Conservation (phyloP, 1,139 yeast genomes). For the Pichia sp. region DNA sequence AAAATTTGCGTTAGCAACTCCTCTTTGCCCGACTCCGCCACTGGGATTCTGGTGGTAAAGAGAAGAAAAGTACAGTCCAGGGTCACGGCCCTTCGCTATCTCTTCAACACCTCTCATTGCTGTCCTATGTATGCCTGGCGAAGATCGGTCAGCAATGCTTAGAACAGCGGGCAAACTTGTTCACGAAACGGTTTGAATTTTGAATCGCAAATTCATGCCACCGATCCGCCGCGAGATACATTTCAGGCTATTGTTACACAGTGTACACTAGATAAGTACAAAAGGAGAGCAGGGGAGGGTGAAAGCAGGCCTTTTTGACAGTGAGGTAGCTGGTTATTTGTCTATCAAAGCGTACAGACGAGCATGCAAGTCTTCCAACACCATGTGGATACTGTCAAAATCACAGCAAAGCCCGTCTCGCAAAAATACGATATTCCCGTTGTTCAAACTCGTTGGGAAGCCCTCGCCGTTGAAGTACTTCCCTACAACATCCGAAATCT, state of each 20-base stretch:
- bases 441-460: constrained; percentile 10
- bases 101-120: constrained; percentile 29
- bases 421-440: constrained; percentile 20
- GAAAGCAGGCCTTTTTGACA: too few relatives aligned
- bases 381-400: constrained; percentile 18
- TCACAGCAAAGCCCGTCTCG: constrained; percentile 27
- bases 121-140: not conserved
- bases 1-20: not conserved
- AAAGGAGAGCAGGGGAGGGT: not conserved
- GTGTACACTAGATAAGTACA: not conserved
- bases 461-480: constrained; percentile 20
- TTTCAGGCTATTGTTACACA: not conserved
- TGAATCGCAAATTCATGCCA: not conserved
- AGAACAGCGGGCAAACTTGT: not conserved
- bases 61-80: constrained; percentile 27
- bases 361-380: constrained; percentile 21
- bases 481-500: not conserved
- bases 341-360: not conserved
- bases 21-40: not conserved
- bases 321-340: not conserved
- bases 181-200: not conserved
- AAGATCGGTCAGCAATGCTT: not conserved
- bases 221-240: not conserved
- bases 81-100: constrained; percentile 24
- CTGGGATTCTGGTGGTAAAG: constrained; percentile 19